A percentile compares a stretch with the other conserved stretches of the same genome.
These are phyloP conservation scores for Datura wrightii DNA, from an alignment of 257 asterid species.

Conservation along the genomic window DNA sequence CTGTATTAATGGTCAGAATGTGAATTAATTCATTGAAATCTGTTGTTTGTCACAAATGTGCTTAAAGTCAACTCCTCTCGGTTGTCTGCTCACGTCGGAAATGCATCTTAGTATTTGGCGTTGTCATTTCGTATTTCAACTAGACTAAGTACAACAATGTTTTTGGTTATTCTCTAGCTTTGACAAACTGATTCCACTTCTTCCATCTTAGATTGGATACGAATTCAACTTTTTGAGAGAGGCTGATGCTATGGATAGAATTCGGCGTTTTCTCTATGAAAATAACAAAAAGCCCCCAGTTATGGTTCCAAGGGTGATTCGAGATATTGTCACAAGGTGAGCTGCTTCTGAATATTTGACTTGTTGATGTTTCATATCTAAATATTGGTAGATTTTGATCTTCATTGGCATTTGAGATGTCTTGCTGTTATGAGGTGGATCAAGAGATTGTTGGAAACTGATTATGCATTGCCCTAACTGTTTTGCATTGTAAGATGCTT, in stretches of 20 bases:
- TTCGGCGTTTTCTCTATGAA: conserved; percentile 63
- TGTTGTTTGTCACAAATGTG: neutral
- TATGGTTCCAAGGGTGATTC: conserved; percentile 70
- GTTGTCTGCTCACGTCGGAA: neutral
- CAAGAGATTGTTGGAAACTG: neutral
- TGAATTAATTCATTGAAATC: neutral
- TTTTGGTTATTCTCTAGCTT: neutral
- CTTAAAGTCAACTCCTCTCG: neutral
- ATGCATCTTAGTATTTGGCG: neutral
- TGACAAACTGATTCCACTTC: conserved; percentile 31
- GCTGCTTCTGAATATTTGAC: conserved; percentile 19
- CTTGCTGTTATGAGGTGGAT: neutral
- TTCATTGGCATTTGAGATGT: neutral
- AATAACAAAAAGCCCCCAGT: conserved; percentile 85
- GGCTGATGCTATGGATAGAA: conserved; percentile 94
- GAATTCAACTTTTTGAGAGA: conserved; percentile 92
- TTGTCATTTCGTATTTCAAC: neutral
- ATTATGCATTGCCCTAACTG: neutral
- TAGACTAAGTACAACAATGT: neutral
- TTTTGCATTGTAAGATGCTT: neutral
- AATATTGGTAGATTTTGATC: neutral
- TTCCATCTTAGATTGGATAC: conserved; percentile 72
- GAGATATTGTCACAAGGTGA: conserved; percentile 75
- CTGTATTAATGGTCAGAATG: neutral
- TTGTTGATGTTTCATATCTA: neutral